These are phyloP conservation scores for Rhizopogon salebrosus DNA, from an alignment of 768 basidiomycete species.

Conservation along the genomic window DNA sequence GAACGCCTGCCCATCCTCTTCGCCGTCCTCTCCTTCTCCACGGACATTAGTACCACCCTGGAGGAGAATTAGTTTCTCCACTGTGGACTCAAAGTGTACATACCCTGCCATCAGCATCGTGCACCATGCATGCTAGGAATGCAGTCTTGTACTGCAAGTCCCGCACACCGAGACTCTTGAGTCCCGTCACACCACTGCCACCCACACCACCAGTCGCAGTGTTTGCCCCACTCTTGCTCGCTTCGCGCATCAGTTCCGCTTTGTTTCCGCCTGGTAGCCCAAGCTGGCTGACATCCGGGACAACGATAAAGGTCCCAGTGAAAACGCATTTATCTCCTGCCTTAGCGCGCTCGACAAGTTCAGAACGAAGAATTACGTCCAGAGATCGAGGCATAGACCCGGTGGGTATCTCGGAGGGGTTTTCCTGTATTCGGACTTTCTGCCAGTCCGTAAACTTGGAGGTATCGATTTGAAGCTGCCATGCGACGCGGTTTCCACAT, in stretches of 20 bases:
- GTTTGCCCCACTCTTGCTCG: conserved; percentile 57
- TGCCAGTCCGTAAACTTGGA: conserved; percentile 99
- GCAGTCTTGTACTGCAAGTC: conserved; percentile 99
- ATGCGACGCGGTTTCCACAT: conserved; percentile 84
- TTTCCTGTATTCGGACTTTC: conserved; percentile 98
- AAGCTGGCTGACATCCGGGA: conserved; percentile 95
- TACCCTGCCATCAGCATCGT: conserved; percentile 84
- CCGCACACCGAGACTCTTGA: conserved; percentile 91
- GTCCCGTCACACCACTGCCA: conserved; percentile 82
- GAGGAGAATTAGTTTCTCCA: background rate
- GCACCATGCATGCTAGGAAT: conserved; percentile 96
- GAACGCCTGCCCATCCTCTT: conserved; percentile 78
- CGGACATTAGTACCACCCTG: conserved; percentile 85
- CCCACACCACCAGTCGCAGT: conserved; percentile 60
- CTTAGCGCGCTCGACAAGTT: conserved; percentile 97
- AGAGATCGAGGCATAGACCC: conserved; percentile 97
- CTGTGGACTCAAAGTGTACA: conserved; percentile 23
- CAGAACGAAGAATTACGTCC: conserved; percentile 91
- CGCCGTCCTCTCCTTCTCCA: conserved; percentile 79
- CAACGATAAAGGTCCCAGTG: conserved; percentile 96
- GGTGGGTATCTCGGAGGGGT: conserved; percentile 96
- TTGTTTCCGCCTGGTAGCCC: conserved; percentile 92
- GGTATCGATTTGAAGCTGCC: conserved; percentile 93
- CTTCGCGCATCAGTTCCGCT: conserved; percentile 86
- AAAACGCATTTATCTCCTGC: conserved; percentile 99